Conservation (phyloP, 2,329 filamentous ascomycete genomes). For the Truncatella angustata region DNA sequence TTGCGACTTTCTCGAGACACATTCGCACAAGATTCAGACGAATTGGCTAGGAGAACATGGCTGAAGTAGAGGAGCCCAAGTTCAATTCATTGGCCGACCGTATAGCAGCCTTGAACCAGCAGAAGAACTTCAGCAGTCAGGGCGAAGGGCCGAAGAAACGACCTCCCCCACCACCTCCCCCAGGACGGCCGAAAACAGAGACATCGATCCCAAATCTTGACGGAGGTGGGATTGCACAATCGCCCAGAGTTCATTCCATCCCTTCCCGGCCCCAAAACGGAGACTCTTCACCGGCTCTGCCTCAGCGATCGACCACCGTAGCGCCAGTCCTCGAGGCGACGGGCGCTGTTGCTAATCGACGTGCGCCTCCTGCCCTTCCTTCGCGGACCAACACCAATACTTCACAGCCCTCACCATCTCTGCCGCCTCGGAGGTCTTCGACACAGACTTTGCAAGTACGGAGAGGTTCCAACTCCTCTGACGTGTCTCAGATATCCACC, state of each 20-base stretch:
- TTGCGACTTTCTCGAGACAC: no score
- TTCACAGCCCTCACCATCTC: slow-evolving; percentile 40
- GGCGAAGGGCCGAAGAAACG: slow-evolving; percentile 30
- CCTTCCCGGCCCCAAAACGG: slow-evolving; percentile 36
- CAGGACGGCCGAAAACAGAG: slow-evolving; percentile 35
- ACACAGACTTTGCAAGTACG: slow-evolving; percentile 42
- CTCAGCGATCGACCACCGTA: slow-evolving; percentile 33
- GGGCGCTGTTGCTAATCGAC: slow-evolving; percentile 24
- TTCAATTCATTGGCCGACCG: slow-evolving; percentile 61
- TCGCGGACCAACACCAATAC: slow-evolving; percentile 37
- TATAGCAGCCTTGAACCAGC: slow-evolving; percentile 61
- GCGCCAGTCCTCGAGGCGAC: slow-evolving; percentile 19
- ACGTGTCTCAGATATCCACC: slow-evolving; percentile 52
- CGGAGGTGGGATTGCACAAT: slow-evolving; percentile 12
- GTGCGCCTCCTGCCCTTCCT: slow-evolving; percentile 35
- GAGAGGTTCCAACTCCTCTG: slow-evolving; percentile 57
- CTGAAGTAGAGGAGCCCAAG: slow-evolving; percentile 60
- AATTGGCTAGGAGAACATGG: slow-evolving; percentile 39
- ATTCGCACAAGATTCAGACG: neutral
- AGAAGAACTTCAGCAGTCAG: slow-evolving; percentile 54
- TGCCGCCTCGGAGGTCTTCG: slow-evolving; percentile 50
- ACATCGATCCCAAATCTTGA: slow-evolving; percentile 35
- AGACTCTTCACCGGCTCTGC: slow-evolving; percentile 33
- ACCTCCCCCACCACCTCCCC: slow-evolving; percentile 46
- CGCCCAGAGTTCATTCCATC: slow-evolving; percentile 31